phyloP scores from a whole-genome alignment of 495 filamentous ascomycete species.

The Trichoderma asperelloides region DNA sequence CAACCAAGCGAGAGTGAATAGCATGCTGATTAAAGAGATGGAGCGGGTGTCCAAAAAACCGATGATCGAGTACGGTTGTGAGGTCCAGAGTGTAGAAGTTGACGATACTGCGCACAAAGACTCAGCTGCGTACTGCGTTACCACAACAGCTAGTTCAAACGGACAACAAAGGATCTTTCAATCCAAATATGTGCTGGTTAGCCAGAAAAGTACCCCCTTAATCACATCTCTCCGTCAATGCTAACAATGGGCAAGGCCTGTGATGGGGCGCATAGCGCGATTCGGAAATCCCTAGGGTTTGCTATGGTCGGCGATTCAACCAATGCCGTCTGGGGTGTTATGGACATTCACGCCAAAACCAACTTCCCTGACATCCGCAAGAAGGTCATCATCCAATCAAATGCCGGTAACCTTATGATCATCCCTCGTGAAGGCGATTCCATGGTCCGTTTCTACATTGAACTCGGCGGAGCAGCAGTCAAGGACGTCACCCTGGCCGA shows the following conservation, averaged over 20 bases:
- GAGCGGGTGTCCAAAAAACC: not conserved
- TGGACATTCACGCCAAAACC: constrained; percentile 69
- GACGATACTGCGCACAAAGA: not conserved
- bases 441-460: constrained; percentile 53
- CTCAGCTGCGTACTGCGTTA: not conserved
- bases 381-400: constrained; percentile 46
- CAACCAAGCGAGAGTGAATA: constrained; percentile 67
- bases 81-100: not conserved
- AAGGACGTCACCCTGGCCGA: constrained; percentile 43
- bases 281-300: constrained; percentile 20
- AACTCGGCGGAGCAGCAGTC: constrained; percentile 32
- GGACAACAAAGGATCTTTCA: not conserved
- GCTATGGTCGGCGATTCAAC: constrained; percentile 66
- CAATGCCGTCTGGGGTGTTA: constrained; percentile 64
- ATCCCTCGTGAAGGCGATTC: constrained; percentile 59
- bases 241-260: not conserved
- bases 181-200: not conserved
- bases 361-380: constrained; percentile 68
- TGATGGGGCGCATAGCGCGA: not conserved
- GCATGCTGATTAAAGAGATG: constrained; percentile 40
- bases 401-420: constrained; percentile 47
- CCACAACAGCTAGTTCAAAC: not conserved
- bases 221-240: not conserved
- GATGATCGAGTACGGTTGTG: not conserved
- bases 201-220: too few species aligned